These are phyloP conservation scores for Eucalyptus erythrocorys DNA, from an alignment of 345 rosid species.

Conservation along the genomic window DNA sequence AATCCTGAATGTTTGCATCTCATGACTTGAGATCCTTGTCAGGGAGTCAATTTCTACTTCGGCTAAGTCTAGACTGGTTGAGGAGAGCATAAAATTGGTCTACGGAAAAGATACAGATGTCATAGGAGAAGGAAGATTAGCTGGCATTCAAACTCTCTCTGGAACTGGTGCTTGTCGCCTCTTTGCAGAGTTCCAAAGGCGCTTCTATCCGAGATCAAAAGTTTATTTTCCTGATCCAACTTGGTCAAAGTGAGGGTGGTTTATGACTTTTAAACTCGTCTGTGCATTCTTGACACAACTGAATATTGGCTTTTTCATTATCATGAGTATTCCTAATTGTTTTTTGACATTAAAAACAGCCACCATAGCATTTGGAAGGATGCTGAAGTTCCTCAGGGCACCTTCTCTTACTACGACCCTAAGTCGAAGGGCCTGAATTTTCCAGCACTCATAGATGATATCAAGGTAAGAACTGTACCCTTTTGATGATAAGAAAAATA, in stretches of 20 bases:
- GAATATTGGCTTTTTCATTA: neutral
- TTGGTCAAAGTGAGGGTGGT: conserved; percentile 76
- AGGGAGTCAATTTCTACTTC: conserved; percentile 99
- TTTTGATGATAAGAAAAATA: neutral
- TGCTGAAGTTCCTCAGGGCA: conserved; percentile 76
- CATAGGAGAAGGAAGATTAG: conserved; percentile 70
- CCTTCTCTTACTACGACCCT: conserved; percentile 76
- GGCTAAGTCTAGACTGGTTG: conserved; percentile 79
- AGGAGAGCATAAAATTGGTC: conserved; percentile 78
- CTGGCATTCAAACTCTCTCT: conserved; percentile 82
- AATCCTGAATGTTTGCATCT: neutral
- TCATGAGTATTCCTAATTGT: neutral
- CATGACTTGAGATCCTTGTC: neutral
- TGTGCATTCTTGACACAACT: neutral
- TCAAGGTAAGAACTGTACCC: conserved; percentile 37
- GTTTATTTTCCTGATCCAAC: conserved; percentile 88
- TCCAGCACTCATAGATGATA: conserved; percentile 73
- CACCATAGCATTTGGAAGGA: conserved; percentile 98
- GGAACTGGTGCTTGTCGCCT: conserved; percentile 95
- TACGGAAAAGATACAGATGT: conserved; percentile 73
- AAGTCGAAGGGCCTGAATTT: conserved; percentile 81
- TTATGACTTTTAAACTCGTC: neutral
- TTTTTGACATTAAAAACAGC: conserved; percentile 19
- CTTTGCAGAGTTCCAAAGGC: conserved; percentile 92
- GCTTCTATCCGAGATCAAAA: conserved; percentile 70